A percentile compares a stretch with the other conserved stretches of the same genome.
Evolutionary conservation across 305 asterid species (phyloP).

Genomic region (Coffea humblotiana): DNA sequence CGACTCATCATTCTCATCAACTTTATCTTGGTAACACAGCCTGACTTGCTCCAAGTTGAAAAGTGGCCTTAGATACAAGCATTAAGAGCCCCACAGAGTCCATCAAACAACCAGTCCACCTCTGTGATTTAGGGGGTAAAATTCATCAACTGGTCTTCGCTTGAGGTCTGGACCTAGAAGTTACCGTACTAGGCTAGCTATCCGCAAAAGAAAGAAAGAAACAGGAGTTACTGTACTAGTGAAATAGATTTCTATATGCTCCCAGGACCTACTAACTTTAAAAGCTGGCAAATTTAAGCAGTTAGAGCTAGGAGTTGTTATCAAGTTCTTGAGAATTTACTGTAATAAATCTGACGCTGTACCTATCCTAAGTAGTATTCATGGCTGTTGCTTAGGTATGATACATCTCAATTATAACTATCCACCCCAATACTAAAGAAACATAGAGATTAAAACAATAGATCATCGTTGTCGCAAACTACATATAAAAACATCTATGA

Average conservation of each 20-base stretch:
- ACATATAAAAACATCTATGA: too few relatives aligned
- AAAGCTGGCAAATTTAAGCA: neutral
- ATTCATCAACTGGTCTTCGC: neutral
- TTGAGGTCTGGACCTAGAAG: neutral
- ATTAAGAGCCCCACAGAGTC: neutral
- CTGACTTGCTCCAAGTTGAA: neutral
- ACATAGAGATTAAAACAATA: too few relatives aligned
- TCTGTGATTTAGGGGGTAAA: neutral
- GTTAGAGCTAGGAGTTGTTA: conserved; percentile 1
- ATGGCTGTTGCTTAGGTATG: too few relatives aligned
- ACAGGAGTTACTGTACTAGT: too few relatives aligned
- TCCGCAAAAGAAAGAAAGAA: neutral
- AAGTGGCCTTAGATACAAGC: neutral
- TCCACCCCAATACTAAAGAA: too few relatives aligned
- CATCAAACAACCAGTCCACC: neutral
- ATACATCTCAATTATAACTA: too few relatives aligned
- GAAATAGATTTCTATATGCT: conserved; percentile 6
- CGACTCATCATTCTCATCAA: too few relatives aligned
- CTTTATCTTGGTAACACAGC: neutral
- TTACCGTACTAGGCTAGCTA: neutral
- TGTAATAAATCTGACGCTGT: too few relatives aligned
- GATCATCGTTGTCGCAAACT: too few relatives aligned
- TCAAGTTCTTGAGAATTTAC: too few relatives aligned
- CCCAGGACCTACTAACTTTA: conserved; percentile 6
- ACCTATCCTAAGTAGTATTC: neutral